Conservation (phyloP, 1,139 yeast genomes). For the Meyerozyma athensensis region DNA sequence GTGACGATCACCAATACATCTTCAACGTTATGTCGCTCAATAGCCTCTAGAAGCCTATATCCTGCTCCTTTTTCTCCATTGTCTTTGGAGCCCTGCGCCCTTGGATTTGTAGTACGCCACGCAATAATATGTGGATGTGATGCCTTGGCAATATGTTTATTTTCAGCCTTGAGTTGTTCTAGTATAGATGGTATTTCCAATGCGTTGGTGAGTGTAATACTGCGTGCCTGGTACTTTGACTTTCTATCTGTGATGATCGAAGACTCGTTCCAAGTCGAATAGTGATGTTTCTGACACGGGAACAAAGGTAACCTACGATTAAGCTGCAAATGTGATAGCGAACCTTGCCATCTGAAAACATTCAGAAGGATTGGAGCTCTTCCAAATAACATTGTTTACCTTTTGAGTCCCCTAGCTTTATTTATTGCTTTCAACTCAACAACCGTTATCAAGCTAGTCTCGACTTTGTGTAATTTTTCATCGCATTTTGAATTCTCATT, state of each 20-base stretch:
- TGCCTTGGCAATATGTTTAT: slow-evolving; percentile 45
- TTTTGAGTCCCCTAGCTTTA: neutral
- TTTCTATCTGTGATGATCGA: slow-evolving; percentile 37
- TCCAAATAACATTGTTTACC: no score
- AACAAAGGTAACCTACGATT: no score
- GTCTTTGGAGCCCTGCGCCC: slow-evolving; percentile 51
- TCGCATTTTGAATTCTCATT: neutral
- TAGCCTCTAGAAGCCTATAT: slow-evolving; percentile 39
- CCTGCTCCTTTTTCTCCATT: slow-evolving; percentile 71
- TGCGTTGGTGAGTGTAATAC: slow-evolving; percentile 30
- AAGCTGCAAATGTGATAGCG: no score
- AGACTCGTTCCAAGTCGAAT: slow-evolving; percentile 32
- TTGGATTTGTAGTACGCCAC: slow-evolving; percentile 47
- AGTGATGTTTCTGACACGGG: no score
- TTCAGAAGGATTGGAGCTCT: no score
- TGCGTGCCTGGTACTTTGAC: slow-evolving; percentile 61
- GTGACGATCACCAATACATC: slow-evolving; percentile 60
- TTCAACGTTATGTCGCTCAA: slow-evolving; percentile 42
- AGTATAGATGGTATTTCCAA: slow-evolving; percentile 38
- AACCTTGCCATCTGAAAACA: no score
- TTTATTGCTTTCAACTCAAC: no score
- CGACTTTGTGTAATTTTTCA: slow-evolving; percentile 4
- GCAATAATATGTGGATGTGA: slow-evolving; percentile 67
- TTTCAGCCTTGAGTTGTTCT: slow-evolving; percentile 27
- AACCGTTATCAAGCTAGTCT: no score